These are phyloP conservation scores for Leccinum longicurvipes DNA, from an alignment of 768 basidiomycete species.

Conservation along the genomic window DNA sequence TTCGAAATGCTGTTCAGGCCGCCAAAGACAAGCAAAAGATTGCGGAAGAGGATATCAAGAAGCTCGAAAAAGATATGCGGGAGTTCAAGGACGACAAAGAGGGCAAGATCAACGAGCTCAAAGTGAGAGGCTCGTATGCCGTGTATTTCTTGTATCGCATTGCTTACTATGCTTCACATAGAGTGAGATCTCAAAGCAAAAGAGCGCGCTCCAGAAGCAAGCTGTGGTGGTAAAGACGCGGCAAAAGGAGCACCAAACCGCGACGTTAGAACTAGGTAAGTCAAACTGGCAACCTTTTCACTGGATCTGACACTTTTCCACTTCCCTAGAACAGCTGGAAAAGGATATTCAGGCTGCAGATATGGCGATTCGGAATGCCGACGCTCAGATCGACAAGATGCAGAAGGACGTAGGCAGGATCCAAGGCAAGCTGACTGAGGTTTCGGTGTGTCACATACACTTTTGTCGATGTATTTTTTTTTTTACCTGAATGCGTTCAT, in stretches of 20 bases:
- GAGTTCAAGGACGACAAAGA: constrained; percentile 99
- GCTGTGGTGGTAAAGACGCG: constrained; percentile 76
- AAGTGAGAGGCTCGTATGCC: constrained; percentile 44
- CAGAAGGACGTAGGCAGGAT: constrained; percentile 63
- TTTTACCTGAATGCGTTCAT: background rate
- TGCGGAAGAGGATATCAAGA: constrained; percentile 75
- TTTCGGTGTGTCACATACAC: constrained; percentile 16
- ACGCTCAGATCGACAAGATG: constrained; percentile 48
- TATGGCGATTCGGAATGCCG: constrained; percentile 28
- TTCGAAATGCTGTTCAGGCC: constrained; percentile 54
- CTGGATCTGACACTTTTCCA: background rate
- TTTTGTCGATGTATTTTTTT: background rate
- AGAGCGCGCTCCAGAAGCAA: constrained; percentile 77
- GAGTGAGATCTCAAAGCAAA: constrained; percentile 79
- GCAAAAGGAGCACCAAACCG: constrained; percentile 89
- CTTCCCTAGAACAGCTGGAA: constrained; percentile 27
- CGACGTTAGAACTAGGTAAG: constrained; percentile 83
- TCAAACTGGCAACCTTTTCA: background rate
- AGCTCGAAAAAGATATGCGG: constrained; percentile 93
- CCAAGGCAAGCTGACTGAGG: constrained; percentile 40
- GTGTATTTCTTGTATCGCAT: background rate
- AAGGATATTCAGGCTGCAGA: constrained; percentile 28
- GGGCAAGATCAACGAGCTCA: constrained; percentile 91
- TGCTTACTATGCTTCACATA: background rate
- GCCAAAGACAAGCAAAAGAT: constrained; percentile 75